Conservation (phyloP, 495 filamentous ascomycete genomes). For the Thermothielavioides terrestris region DNA sequence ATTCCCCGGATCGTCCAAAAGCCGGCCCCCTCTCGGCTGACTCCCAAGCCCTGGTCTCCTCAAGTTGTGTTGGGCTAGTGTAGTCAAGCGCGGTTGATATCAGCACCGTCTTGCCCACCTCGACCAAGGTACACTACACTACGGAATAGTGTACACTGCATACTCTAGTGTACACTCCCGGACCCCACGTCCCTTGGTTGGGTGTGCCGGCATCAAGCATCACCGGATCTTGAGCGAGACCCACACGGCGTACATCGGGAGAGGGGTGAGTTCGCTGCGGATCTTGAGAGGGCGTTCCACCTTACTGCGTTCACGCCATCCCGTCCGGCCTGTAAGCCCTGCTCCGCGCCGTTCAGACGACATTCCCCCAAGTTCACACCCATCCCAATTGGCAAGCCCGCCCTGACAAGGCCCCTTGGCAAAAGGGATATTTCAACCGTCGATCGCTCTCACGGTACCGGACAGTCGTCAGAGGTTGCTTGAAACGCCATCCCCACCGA, state of each 20-base stretch:
- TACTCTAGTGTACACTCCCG: too few species aligned
- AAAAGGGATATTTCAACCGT: constrained; percentile 35
- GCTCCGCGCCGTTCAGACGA: constrained; percentile 19
- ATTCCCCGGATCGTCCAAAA: constrained; percentile 25
- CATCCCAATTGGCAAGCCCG: constrained; percentile 26
- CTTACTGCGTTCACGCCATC: constrained; percentile 12
- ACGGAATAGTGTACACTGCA: too few species aligned
- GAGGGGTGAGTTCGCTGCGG: neutral
- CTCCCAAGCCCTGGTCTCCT: neutral
- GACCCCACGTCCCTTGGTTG: constrained; percentile 1
- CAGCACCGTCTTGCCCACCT: neutral
- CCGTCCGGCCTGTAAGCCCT: constrained; percentile 20
- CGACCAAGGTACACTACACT: neutral
- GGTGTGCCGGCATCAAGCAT: constrained; percentile 6
- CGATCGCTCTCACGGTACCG: constrained; percentile 41
- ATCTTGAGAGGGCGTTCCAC: constrained; percentile 8
- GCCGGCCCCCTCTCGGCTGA: constrained; percentile 16
- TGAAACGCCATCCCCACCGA: constrained; percentile 32
- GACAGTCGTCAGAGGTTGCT: constrained; percentile 37
- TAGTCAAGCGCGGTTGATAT: constrained; percentile 7
- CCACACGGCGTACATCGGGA: constrained; percentile 4
- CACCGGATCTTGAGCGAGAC: constrained; percentile 18
- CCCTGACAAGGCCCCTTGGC: constrained; percentile 23
- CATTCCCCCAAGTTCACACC: constrained; percentile 4
- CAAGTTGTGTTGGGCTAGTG: constrained; percentile 1